Percentiles rank a stretch among this genome's conserved stretches.
Evolutionary conservation across 768 basidiomycete species (phyloP).

Genomic region (Pleurotus djamor): DNA sequence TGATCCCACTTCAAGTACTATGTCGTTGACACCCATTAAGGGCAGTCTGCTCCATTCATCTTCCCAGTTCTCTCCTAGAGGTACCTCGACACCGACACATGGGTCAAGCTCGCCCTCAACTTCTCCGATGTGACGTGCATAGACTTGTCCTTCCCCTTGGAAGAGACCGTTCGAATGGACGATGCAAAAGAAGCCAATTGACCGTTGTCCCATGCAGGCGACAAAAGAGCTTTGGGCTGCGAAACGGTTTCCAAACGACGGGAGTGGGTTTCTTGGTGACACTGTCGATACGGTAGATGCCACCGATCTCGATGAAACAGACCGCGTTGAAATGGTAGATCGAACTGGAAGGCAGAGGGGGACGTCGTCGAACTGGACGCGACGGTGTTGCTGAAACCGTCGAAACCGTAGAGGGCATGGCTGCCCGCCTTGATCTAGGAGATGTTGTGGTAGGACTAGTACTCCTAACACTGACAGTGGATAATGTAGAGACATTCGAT

Average conservation of each 20-base stretch:
- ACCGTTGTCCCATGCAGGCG: neutral
- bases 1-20: conserved; percentile 76
- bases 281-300: conserved; percentile 24
- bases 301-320: conserved; percentile 19
- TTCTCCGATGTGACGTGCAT: conserved; percentile 86
- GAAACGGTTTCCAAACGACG: conserved; percentile 13
- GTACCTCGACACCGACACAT: conserved; percentile 89
- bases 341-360: conserved; percentile 22
- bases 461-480: conserved; percentile 12
- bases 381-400: conserved; percentile 7
- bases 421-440: conserved; percentile 17
- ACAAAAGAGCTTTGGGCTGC: conserved; percentile 9
- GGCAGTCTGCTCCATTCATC: conserved; percentile 17
- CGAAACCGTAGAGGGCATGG: conserved; percentile 7
- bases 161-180: conserved; percentile 2
- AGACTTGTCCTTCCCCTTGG: conserved; percentile 21
- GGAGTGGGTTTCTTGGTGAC: conserved; percentile 20
- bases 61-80: conserved; percentile 55
- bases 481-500: conserved; percentile 26
- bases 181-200: conserved; percentile 12
- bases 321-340: neutral
- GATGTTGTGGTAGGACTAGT: conserved; percentile 1
- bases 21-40: conserved; percentile 75
- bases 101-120: conserved; percentile 76
- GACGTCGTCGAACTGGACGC: conserved; percentile 17